Evolutionary conservation across 2,329 filamentous ascomycete genomes (phyloP).

Genomic region (Microdochium bolleyi): DNA sequence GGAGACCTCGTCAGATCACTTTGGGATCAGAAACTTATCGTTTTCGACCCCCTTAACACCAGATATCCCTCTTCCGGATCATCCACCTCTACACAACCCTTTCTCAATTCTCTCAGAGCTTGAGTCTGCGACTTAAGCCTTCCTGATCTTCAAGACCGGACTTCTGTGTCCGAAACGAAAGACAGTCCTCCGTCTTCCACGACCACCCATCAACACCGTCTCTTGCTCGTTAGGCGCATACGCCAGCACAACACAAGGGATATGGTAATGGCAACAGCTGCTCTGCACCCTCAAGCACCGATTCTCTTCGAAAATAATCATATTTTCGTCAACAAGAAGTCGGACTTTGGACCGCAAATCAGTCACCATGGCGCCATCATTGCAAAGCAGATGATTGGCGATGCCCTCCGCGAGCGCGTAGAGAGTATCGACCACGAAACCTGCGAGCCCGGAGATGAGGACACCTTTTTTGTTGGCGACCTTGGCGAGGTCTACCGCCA

Average conservation of each 20-base stretch:
- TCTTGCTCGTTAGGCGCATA: not conserved
- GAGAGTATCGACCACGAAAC: constrained; percentile 76
- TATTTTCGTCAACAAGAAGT: constrained; percentile 25
- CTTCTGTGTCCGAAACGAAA: constrained; percentile 6
- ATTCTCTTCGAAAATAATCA: constrained; percentile 40
- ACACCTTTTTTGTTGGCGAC: constrained; percentile 97
- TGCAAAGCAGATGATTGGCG: constrained; percentile 76
- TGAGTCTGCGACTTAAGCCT: constrained; percentile 3
- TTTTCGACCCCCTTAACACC: constrained; percentile 91
- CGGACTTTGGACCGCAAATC: constrained; percentile 30
- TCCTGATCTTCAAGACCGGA: not conserved
- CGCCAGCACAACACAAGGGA: constrained; percentile 31
- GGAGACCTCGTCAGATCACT: constrained; percentile 90
- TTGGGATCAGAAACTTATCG: constrained; percentile 87
- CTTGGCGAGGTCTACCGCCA: constrained; percentile 98
- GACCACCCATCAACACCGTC: constrained; percentile 1
- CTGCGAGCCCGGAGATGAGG: constrained; percentile 89
- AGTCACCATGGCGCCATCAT: constrained; percentile 25
- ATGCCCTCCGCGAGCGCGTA: constrained; percentile 80
- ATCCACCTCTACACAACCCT: not conserved
- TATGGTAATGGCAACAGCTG: constrained; percentile 59
- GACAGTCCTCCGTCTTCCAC: constrained; percentile 7
- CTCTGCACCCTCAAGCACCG: constrained; percentile 45
- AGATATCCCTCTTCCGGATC: constrained; percentile 16
- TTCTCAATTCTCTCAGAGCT: not conserved